Base-by-base conservation (phyloP, 1,139 yeast genomes). In the Williopsis jadinii region DNA sequence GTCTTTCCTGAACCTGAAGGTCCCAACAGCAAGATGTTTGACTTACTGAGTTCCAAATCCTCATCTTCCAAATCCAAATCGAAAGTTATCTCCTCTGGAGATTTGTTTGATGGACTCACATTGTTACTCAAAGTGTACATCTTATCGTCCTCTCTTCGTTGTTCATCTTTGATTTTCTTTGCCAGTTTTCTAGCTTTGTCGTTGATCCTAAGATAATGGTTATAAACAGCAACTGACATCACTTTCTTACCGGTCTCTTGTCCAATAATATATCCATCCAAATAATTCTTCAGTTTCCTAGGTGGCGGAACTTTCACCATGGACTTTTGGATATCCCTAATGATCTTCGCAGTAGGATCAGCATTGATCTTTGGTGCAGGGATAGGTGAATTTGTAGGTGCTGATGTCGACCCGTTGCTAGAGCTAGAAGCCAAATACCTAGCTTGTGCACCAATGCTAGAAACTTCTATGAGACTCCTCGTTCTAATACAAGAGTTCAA, bases 1-100 rank as follows among this genome's bases (percentile, higher is more conserved):
- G 80, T 74, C 53, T 75, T 74, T 27, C 80, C 79, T 3, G 77
- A 69, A 1, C 80, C 79, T 6, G 77, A 70, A 0, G 80, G 79
- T 0, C 80, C 80, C n/a, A 74, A 55, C 5, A 74, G 56, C 38
- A 74, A 50, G 2, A 74, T 67, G 51, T 75, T 75, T 28, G 79
- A 71, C 47, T 74, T 75, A 41, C 73, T 73, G 38, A 73, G 52
- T 38, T 66, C 68, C 26, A 68, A 47, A 39, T 64, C 67, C 2
- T 61, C 61, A 39, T 60, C 66, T 31, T 50, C 47, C 13, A 53
- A 49, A n/a, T 55, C 44, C 44, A 49, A 28, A 41, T 37, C 43
- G 37, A 50, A 47, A 3, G 55, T 53, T 29, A 62, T 45, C 42
- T 63, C 63, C 36, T 52, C 56, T 13, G 58, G 60, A 26, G 55